Evolutionary conservation across 1,139 yeast species (phyloP), one percentile per base, ranked within the genome.

Genomic region (Geotrichum carabidarum): DNA sequence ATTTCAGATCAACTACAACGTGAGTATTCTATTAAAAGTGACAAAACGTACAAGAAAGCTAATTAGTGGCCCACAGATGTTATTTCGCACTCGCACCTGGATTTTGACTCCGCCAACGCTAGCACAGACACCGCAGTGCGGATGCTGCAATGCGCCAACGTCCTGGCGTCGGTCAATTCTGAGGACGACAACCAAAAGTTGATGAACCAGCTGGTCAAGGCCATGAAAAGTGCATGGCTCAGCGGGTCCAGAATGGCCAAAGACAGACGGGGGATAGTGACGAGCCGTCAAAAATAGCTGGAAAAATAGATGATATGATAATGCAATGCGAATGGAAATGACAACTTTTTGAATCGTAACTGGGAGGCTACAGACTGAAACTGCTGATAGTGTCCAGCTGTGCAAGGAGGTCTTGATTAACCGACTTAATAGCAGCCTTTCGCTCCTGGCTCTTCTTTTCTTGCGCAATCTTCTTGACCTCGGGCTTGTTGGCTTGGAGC

Each of bases 331-430:
- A 8, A 22, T 42, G 14, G 30, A 42, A 42, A 27, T 11, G 14
- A 34, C 14, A 34, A n/a, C 12, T 11, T 11, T 34, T 34, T 34
- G 6, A 11, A 34, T 4, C 37, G 37, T 11, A n/a, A 34, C 18
- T 8, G 8, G 2, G 36, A 2, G 14, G 36, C n/a, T n/a, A 73
- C 44, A 80, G 64, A 22, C 72, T 78, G 71, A 82, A 78, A 2
- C 79, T 82, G 8, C 78, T 75, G 48, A 84, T 77, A 64, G 80
- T 62, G 57, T 83, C 88, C 58, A 85, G 70, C 67, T 85, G 91
- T 54, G 73, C 71, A 50, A 75, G 65, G 51, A 86, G 66, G 55
- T 80, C 84, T 44, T 72, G 71, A 41, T 83, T 80, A 2, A 80
- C 77, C 53, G 73, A 67, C 60, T 77, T 73, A 46, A 74, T 71